Evolutionary conservation across 2,329 filamentous ascomycete species (phyloP).

Genomic region (Microcyclospora tardicrescens): DNA sequence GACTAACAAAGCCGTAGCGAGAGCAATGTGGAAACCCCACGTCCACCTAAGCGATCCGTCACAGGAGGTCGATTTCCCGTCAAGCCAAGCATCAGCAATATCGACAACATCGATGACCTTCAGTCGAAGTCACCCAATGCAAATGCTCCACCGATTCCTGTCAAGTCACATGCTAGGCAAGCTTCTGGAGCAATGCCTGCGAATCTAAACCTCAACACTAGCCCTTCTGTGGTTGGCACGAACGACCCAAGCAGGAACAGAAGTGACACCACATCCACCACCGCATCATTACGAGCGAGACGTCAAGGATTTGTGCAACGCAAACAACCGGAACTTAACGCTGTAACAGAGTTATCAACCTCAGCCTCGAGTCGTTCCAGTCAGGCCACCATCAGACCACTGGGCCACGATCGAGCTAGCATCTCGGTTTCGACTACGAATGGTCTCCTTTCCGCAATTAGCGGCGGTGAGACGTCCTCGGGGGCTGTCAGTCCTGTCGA

Average conservation of each 20-base stretch:
- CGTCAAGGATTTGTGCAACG: slow-evolving; percentile 48
- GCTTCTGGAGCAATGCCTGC: slow-evolving; percentile 26
- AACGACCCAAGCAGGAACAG: slow-evolving; percentile 55
- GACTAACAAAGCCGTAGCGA: slow-evolving; percentile 39
- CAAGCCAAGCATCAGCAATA: slow-evolving; percentile 54
- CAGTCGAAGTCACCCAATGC: slow-evolving; percentile 56
- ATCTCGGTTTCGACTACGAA: slow-evolving; percentile 19
- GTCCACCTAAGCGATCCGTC: slow-evolving; percentile 46
- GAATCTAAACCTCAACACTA: slow-evolving; percentile 30
- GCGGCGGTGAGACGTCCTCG: slow-evolving; percentile 19
- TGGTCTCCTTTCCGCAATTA: slow-evolving; percentile 13
- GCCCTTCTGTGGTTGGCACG: slow-evolving; percentile 37
- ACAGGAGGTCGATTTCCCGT: slow-evolving; percentile 46
- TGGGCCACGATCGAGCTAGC: slow-evolving; percentile 17
- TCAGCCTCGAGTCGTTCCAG: slow-evolving; percentile 24
- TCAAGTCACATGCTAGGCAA: slow-evolving; percentile 64
- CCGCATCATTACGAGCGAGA: slow-evolving; percentile 41
- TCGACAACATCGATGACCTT: slow-evolving; percentile 44
- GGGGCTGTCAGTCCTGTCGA: slow-evolving; percentile 22
- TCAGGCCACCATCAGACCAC: slow-evolving; percentile 32
- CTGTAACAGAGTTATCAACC: slow-evolving; percentile 13
- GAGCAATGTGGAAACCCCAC: slow-evolving; percentile 62
- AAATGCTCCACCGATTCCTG: slow-evolving; percentile 54
- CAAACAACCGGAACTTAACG: slow-evolving; percentile 34
- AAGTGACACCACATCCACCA: slow-evolving; percentile 42